Base-by-base conservation (phyloP, 148 eudicot species). In the Fagopyrum esculentum region DNA sequence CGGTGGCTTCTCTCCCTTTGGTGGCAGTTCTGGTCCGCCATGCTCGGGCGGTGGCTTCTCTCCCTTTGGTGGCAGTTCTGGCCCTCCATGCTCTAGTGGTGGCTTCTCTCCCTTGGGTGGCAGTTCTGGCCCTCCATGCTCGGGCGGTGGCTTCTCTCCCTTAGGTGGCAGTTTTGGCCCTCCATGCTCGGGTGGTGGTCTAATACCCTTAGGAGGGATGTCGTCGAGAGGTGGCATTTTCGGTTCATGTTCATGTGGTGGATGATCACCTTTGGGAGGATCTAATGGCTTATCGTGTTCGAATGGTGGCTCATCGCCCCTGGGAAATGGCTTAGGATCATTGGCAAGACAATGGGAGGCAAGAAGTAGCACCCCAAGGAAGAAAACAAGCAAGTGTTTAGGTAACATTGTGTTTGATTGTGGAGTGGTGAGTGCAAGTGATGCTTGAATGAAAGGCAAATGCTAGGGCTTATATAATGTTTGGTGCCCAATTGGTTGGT, bases 341-440 rank as follows among this genome's bases (percentile, higher is more conserved):
- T 73, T 43, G 35, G 80, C 77, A 46, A 48, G 51, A 10, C 76
- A 70, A 45, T 45, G 71, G 40, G 59, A 9, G 66, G 48, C 26
- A 8, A 75, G 64, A 48, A 70, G 63, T 69, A 75, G 29, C 54
- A 71, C 46, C 75, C 75, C 82, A 75, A 75, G 48, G 49, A 75
- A 75, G 50, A 71, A 48, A 71, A 66, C 44, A 49, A 71, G 54
- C 61, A 75, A 45, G 63, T 61, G 75, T n/a, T 29, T 60, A 30
- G 72, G 48, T 9, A 54, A 71, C 72, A 68, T 68, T 15, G 17
- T 68, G 45, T 43, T 10, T 30, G 15, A 68, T 12, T 43, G 46
- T 68, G 3, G 17, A 45, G 72, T 68, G 59, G 1, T 16, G 26
- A 54, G 59, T 54, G 13, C 17, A 16, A 54, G 22, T 16, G 17